Evolutionary conservation across 345 rosid genomes (phyloP).

Genomic region (Populus tremula): DNA sequence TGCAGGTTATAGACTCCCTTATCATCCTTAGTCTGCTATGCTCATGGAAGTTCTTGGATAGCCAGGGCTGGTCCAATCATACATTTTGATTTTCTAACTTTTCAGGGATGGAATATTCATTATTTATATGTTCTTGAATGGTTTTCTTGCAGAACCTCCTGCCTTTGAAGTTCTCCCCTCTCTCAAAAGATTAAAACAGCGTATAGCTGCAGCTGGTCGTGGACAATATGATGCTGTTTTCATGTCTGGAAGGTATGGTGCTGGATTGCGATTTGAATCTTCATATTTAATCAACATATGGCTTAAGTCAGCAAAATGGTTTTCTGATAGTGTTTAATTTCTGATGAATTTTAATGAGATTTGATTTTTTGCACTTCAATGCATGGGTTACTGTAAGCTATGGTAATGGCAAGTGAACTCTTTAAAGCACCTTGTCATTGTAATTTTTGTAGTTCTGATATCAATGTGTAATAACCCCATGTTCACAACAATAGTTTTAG

Average conservation of each 20-base stretch:
- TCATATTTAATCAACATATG: slow-evolving; percentile 1
- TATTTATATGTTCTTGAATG: slow-evolving; percentile 9
- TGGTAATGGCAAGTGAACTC: background rate
- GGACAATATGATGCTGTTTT: slow-evolving; percentile 88
- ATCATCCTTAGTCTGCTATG: background rate
- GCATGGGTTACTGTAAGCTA: background rate
- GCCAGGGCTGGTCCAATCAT: background rate
- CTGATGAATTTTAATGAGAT: background rate
- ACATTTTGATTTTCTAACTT: slow-evolving; percentile 1
- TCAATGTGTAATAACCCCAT: background rate
- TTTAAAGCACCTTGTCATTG: background rate
- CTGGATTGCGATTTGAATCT: background rate
- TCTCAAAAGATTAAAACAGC: slow-evolving; percentile 76
- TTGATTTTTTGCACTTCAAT: background rate
- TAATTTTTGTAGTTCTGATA: background rate
- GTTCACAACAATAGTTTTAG: background rate
- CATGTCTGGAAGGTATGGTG: slow-evolving; percentile 91
- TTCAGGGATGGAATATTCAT: background rate
- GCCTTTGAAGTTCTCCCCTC: slow-evolving; percentile 92
- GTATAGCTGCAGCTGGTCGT: slow-evolving; percentile 70
- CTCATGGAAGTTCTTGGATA: background rate
- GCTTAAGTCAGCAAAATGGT: background rate
- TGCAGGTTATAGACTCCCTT: background rate
- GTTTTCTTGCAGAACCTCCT: slow-evolving; percentile 66
- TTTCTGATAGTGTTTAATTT: background rate